Conservation (phyloP, 2,329 filamentous ascomycete genomes). For the Berkeleyomyces basicola region DNA sequence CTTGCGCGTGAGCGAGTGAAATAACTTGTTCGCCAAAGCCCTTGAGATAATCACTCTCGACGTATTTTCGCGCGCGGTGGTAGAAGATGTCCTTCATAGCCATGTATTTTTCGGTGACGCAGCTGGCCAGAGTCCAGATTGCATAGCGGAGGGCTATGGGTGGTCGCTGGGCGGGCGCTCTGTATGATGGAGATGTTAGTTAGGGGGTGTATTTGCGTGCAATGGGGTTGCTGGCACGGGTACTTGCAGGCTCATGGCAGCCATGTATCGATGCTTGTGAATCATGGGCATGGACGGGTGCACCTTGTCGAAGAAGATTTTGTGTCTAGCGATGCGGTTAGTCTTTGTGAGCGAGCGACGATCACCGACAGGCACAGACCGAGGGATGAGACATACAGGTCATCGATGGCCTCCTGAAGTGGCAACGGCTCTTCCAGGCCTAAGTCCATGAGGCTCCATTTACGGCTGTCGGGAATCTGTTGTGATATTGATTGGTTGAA, state of each 20-base stretch:
- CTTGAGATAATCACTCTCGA: constrained; percentile 78
- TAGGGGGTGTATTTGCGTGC: not conserved
- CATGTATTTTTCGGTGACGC: constrained; percentile 64
- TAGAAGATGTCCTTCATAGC: constrained; percentile 80
- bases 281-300: constrained; percentile 78
- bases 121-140: constrained; percentile 90
- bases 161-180: constrained; percentile 66
- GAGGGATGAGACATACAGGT: constrained; percentile 43
- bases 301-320: constrained; percentile 80
- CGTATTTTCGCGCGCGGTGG: constrained; percentile 71
- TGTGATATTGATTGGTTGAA: not conserved
- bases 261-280: constrained; percentile 72
- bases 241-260: constrained; percentile 64
- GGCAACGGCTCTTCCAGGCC: constrained; percentile 43
- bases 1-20: constrained; percentile 70
- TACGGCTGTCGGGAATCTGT: not conserved
- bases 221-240: not conserved
- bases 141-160: constrained; percentile 81
- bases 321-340: constrained; percentile 35
- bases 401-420: constrained; percentile 52
- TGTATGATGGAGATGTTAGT: constrained; percentile 18
- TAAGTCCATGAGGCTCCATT: constrained; percentile 57
- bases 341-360: not conserved
- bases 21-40: constrained; percentile 83
- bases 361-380: not conserved